phyloP scores from a whole-genome alignment of 1,284 basidiomycete genomes.

The Psilocybe mexicana region DNA sequence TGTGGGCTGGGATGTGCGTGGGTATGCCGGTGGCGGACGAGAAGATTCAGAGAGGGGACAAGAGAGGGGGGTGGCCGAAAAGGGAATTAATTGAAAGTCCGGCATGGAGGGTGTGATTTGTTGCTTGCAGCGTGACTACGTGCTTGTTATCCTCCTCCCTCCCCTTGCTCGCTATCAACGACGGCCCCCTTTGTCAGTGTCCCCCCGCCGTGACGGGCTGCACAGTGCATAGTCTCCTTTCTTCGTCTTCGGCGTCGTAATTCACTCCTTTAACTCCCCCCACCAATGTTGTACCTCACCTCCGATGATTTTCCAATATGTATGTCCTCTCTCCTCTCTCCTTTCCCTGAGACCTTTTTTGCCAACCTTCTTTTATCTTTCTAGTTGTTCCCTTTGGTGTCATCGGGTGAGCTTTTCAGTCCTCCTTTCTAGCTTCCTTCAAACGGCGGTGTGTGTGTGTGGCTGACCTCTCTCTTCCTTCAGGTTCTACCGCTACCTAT shows the following conservation, averaged over 20 bases:
- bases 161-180: constrained; percentile 8
- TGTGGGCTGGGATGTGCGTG: too few relatives aligned
- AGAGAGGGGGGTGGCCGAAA: neutral
- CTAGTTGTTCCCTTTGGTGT: constrained; percentile 88
- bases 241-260: constrained; percentile 27
- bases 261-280: constrained; percentile 23
- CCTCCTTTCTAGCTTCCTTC: neutral
- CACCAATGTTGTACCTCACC: constrained; percentile 67
- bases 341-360: constrained; percentile 1
- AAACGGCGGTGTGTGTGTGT: neutral
- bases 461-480: constrained; percentile 14
- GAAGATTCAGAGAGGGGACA: neutral
- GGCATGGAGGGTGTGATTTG: constrained; percentile 3
- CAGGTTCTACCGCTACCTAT: constrained; percentile 87
- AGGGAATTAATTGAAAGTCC: constrained; percentile 14
- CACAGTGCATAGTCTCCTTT: constrained; percentile 7
- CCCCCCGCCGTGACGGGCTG: constrained; percentile 20
- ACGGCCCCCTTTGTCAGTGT: constrained; percentile 7
- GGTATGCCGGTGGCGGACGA: neutral
- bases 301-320: constrained; percentile 80
- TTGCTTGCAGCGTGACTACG: constrained; percentile 4
- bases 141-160: constrained; percentile 14
- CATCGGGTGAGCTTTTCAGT: constrained; percentile 66
- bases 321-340: constrained; percentile 40
- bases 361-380: constrained; percentile 17